Evolutionary conservation across 2,329 filamentous ascomycete species (phyloP), one percentile per base, ranked within the genome.

Genomic region (Geosmithia morbida): DNA sequence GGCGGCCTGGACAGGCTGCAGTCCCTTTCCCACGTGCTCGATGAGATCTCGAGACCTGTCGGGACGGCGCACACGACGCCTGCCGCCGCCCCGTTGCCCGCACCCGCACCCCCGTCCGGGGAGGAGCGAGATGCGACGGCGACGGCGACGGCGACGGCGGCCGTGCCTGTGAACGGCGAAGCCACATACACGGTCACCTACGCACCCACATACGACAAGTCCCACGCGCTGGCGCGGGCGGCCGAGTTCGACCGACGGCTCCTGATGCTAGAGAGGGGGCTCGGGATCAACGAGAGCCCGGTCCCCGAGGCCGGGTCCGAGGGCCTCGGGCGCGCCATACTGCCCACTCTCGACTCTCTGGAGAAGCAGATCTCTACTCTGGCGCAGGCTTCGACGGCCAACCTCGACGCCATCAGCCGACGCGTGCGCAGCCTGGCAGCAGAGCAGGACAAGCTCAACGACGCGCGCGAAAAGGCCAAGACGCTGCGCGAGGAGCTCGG

Each of bases 191-290:
- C 77, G 1, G 66, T 83, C 45, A 81, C 77, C 29, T 83, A 83
- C 54, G 73, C 77, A 30, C 81, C 69, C 43, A 73, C 64, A 45
- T 85, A 80, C 53, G 76, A 82, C 55, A 74, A 83, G 58, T 81
- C 71, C 41, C 83, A 87, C 57, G 78, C 83, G 22, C 71, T 96
- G 37, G 79, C 81, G 33, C 85, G 88, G 61, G 83, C 87, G 7
- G 86, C 89, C 20, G 85, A 92, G 52, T 96, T 98, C 57, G 90
- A 97, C 59, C 75, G 78, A 29, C 79, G 92, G 5, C 76, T 98
- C 18, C 69, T 83, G 2, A 69, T 84, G 29, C 70, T 98, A 44
- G 92, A 98, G 67, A 80, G 80, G 54, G 77, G 81, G 1, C 75
- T 98, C 26, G 92, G 92, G 10, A 75, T 95, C 45, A 83, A 80